Percentiles rank a stretch among this genome's conserved stretches.
phyloP scores from a whole-genome alignment of 139 green algal genomes.

The Ettlia oleoabundans region DNA sequence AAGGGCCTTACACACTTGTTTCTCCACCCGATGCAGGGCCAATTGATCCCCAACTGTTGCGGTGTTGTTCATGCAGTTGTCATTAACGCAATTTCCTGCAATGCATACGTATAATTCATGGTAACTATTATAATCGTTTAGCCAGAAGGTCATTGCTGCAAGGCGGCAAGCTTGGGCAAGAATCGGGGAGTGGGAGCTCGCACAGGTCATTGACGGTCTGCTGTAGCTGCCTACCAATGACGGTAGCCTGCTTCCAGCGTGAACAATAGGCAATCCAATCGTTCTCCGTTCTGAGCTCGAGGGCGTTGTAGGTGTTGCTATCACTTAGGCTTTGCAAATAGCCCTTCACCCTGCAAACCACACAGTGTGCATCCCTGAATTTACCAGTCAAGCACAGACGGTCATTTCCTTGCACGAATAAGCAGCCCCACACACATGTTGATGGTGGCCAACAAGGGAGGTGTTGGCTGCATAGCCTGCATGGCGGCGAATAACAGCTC shows the following conservation, averaged over 20 bases:
- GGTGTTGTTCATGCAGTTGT: slow-evolving; percentile 63
- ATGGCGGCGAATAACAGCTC: slow-evolving; percentile 44
- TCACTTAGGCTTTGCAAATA: background rate
- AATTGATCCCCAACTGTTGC: slow-evolving; percentile 8
- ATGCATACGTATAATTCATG: too few relatives aligned
- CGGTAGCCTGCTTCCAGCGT: too few relatives aligned
- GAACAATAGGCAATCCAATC: slow-evolving; percentile 57
- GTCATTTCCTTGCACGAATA: background rate
- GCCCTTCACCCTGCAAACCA: background rate
- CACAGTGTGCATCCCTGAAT: too few relatives aligned
- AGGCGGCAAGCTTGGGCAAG: too few relatives aligned
- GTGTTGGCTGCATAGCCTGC: slow-evolving; percentile 29
- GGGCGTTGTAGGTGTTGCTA: slow-evolving; percentile 27
- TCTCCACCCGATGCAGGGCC: background rate
- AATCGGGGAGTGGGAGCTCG: background rate
- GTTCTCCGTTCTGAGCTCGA: slow-evolving; percentile 55
- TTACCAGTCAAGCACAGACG: background rate
- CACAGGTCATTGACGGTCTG: background rate
- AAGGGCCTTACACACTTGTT: background rate
- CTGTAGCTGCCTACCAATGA: too few relatives aligned
- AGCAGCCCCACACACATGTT: background rate
- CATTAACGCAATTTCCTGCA: slow-evolving; percentile 38
- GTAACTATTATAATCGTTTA: too few relatives aligned
- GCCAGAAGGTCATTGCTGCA: too few relatives aligned
- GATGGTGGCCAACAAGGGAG: background rate